phyloP scores from a whole-genome alignment of 202 grass and related monocot genomes.

The Schoenoplectus tabernaemontani region DNA sequence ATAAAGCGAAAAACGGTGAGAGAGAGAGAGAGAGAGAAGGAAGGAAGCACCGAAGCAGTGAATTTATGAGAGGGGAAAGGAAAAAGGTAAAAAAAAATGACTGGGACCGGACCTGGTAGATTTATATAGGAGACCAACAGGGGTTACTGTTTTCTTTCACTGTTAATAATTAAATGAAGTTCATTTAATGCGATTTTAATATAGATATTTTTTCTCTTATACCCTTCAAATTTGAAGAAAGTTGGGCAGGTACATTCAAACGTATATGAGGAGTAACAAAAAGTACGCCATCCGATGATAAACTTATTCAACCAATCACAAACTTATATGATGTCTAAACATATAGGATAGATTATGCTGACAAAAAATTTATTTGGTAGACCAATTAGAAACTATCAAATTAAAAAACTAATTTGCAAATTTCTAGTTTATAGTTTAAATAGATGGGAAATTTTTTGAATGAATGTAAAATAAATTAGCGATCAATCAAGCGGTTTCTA shows the following conservation, averaged over 20 bases:
- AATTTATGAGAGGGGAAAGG: conserved; percentile 19
- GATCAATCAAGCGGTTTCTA: no score
- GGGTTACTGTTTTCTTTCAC: neutral
- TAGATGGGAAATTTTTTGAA: no score
- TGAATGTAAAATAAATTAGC: no score
- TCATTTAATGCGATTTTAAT: conserved; percentile 21
- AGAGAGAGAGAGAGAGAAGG: neutral
- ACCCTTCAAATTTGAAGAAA: conserved; percentile 1
- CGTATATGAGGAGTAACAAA: neutral
- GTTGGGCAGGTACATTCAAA: neutral
- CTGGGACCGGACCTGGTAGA: conserved; percentile 33
- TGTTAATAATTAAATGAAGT: conserved; percentile 22
- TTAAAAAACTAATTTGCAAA: no score
- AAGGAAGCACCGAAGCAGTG: neutral
- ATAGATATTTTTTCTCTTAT: neutral
- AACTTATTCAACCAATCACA: neutral
- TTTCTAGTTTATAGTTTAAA: no score
- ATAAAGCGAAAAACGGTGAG: conserved; percentile 20
- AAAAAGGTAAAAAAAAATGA: conserved; percentile 35
- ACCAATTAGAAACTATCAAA: no score
- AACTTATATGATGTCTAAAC: neutral
- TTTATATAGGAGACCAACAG: conserved; percentile 49
- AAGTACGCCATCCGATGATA: no score
- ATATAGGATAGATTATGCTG: neutral
- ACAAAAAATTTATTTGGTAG: neutral